phyloP scores from a whole-genome alignment of 1,284 basidiomycete species.

The Mrakiaceae sp. region DNA sequence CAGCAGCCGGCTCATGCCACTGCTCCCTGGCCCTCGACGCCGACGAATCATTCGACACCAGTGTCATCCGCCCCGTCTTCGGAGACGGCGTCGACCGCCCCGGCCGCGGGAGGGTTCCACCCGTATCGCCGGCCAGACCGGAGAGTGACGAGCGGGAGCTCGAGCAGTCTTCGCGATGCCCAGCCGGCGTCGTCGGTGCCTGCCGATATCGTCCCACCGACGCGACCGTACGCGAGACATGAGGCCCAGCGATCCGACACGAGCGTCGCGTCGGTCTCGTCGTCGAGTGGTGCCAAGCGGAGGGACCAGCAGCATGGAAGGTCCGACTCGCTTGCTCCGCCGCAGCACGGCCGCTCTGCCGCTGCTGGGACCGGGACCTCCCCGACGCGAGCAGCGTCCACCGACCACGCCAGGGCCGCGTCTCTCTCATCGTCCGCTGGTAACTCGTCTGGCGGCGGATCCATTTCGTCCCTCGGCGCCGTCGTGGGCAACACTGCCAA shows the following conservation, averaged over 20 bases:
- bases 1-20: background rate
- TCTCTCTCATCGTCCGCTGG: conserved; percentile 8
- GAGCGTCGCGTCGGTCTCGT: conserved; percentile 5
- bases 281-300: background rate
- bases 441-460: background rate
- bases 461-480: conserved; percentile 2
- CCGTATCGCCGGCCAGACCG: conserved; percentile 12
- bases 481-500: background rate
- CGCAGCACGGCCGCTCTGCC: background rate
- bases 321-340: background rate
- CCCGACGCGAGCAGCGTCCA: background rate
- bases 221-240: conserved; percentile 4
- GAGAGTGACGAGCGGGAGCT: background rate
- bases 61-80: background rate
- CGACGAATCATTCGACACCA: background rate
- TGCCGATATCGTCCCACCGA: background rate
- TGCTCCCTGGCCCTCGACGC: background rate
- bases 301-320: background rate
- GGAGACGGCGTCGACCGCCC: background rate
- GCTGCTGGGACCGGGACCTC: too few species aligned
- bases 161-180: background rate
- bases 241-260: conserved; percentile 6
- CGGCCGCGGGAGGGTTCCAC: conserved; percentile 10
- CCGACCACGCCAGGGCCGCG: background rate
- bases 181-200: background rate